Evolutionary conservation across 2,329 filamentous ascomycete species (phyloP).

Genomic region (Colletotrichum sp.): DNA sequence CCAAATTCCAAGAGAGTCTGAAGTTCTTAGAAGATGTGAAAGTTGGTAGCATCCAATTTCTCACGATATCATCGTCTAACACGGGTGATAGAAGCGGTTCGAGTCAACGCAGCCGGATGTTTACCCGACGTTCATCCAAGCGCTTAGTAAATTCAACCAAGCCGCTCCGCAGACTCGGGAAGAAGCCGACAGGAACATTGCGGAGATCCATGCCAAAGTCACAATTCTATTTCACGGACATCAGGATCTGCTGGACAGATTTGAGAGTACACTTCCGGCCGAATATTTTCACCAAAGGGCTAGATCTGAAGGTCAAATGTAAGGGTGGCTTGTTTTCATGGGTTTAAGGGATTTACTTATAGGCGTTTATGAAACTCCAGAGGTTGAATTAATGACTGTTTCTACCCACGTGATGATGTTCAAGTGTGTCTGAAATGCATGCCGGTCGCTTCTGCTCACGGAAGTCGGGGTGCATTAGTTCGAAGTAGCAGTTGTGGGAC

Average conservation of each 20-base stretch:
- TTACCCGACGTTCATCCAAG: slow-evolving; percentile 5
- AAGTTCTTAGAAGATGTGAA: slow-evolving; percentile 10
- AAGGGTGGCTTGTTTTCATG: neutral
- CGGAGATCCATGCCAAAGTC: neutral
- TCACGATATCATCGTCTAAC: neutral
- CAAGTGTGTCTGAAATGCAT: neutral
- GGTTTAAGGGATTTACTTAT: neutral
- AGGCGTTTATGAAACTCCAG: neutral
- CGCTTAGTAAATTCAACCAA: neutral
- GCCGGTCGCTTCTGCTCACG: neutral
- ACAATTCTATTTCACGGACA: neutral
- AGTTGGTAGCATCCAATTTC: neutral
- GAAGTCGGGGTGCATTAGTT: neutral
- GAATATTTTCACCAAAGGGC: slow-evolving; percentile 1
- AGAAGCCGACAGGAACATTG: neutral
- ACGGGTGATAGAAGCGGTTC: neutral
- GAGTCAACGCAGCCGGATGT: slow-evolving; percentile 3
- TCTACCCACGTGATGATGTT: neutral
- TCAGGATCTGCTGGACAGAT: slow-evolving; percentile 8
- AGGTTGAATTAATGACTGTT: neutral
- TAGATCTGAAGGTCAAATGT: neutral
- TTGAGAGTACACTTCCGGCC: neutral
- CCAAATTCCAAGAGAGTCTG: neutral
- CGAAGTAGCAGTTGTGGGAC: neutral
- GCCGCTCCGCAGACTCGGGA: neutral